These are phyloP conservation scores for Cardamine occulta DNA, from an alignment of 345 rosid genomes.

Conservation along the genomic window DNA sequence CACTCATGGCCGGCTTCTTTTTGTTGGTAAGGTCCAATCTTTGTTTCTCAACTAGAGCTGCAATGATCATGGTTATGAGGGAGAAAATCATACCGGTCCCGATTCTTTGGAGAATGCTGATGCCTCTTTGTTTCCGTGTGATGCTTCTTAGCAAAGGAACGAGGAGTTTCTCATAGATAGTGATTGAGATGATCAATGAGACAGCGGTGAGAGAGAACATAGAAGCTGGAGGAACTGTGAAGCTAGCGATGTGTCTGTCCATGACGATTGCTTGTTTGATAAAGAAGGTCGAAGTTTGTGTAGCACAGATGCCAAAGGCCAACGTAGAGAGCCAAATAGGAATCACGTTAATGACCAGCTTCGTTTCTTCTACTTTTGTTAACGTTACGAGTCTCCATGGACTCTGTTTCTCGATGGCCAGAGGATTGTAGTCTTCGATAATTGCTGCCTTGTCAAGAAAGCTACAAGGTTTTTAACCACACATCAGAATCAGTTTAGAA, in stretches of 20 bases:
- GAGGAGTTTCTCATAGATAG: conserved; percentile 54
- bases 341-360: conserved; percentile 75
- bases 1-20: conserved; percentile 60
- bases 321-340: conserved; percentile 80
- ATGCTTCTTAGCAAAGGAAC: conserved; percentile 46
- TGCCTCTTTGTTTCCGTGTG: conserved; percentile 64
- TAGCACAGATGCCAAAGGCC: conserved; percentile 73
- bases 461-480: conserved; percentile 45
- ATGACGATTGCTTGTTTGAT: conserved; percentile 76
- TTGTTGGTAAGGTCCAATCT: conserved; percentile 44
- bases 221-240: conserved; percentile 57
- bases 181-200: conserved; percentile 47
- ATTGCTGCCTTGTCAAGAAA: conserved; percentile 93
- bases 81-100: conserved; percentile 90
- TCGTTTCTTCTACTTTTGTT: conserved; percentile 87
- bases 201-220: conserved; percentile 46
- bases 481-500: not conserved
- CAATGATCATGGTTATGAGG: conserved; percentile 58
- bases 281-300: conserved; percentile 86
- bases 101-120: conserved; percentile 84
- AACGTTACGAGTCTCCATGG: conserved; percentile 79
- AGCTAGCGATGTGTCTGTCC: conserved; percentile 54
- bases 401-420: conserved; percentile 49
- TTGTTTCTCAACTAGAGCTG: conserved; percentile 78
- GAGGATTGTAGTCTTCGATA: conserved; percentile 41